Percentiles rank a stretch among this genome's conserved stretches.
phyloP scores from a whole-genome alignment of 1,139 yeast species.

The Nakaseomyces uthaithaninus region DNA sequence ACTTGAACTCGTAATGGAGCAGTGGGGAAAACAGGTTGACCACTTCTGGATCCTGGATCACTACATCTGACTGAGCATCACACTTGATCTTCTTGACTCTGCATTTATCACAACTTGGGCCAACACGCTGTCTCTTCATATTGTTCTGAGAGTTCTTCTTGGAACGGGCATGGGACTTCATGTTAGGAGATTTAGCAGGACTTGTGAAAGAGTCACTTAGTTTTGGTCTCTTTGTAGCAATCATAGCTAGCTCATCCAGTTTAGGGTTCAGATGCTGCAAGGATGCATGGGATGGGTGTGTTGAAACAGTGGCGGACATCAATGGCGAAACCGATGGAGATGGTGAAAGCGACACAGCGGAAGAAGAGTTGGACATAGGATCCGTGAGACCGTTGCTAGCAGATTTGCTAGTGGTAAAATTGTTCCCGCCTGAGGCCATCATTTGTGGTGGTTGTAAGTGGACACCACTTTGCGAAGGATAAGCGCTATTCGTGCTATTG shows the following conservation, averaged over 20 bases:
- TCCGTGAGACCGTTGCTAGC: background rate
- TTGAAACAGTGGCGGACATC: background rate
- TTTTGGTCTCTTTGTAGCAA: conserved; percentile 4
- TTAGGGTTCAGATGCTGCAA: conserved; percentile 1
- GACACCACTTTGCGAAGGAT: background rate
- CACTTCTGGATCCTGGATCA: conserved; percentile 22
- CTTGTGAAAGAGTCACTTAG: background rate
- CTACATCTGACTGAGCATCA: conserved; percentile 49
- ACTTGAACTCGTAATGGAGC: conserved; percentile 18
- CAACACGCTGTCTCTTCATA: conserved; percentile 52
- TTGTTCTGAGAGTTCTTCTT: conserved; percentile 2
- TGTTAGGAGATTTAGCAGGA: background rate
- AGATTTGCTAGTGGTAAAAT: background rate
- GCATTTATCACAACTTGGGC: conserved; percentile 72
- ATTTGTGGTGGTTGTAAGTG: conserved; percentile 2
- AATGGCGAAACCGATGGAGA: conserved; percentile 1
- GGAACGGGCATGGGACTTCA: background rate
- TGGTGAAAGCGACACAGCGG: conserved; percentile 1
- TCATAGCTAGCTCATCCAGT: conserved; percentile 1
- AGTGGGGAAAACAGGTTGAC: conserved; percentile 13
- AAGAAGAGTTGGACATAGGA: conserved; percentile 2
- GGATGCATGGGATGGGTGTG: background rate
- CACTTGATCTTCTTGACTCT: conserved; percentile 65
- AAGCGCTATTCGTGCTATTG: background rate
- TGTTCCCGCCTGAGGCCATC: background rate